A percentile compares a stretch with the other conserved stretches of the same genome.
phyloP scores from a whole-genome alignment of 495 filamentous ascomycete species.

The Talaromyces liani region DNA sequence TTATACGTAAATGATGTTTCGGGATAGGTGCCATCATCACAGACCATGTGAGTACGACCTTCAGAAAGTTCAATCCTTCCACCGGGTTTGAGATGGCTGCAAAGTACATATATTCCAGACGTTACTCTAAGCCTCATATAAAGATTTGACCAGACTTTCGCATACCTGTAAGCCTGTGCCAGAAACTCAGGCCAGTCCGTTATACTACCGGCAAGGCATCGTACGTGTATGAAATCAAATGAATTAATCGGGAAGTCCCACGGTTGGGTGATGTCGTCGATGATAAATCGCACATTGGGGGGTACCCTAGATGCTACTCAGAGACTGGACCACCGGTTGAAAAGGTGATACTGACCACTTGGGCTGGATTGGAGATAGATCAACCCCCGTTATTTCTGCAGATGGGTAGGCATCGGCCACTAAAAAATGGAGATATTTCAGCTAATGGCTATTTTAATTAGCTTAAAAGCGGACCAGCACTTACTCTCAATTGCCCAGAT shows the following conservation, averaged over 20 bases:
- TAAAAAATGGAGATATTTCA: neutral
- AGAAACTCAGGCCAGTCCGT: conserved; percentile 22
- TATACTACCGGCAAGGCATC: conserved; percentile 23
- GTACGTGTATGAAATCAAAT: conserved; percentile 26
- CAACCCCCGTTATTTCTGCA: conserved; percentile 45
- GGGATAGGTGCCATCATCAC: conserved; percentile 12
- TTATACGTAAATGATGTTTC: conserved; percentile 2
- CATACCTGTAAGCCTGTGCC: conserved; percentile 11
- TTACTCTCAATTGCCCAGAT: conserved; percentile 56
- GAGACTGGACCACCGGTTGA: neutral
- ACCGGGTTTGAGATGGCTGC: conserved; percentile 18
- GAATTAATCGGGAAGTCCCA: conserved; percentile 33
- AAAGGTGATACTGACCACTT: conserved; percentile 23
- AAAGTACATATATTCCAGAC: neutral
- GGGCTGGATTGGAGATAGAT: conserved; percentile 57
- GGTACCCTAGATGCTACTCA: conserved; percentile 17
- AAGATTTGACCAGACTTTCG: neutral
- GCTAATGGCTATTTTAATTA: neutral
- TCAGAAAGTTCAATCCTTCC: conserved; percentile 17
- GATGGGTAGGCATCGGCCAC: conserved; percentile 30
- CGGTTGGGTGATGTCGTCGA: conserved; percentile 54
- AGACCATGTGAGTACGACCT: conserved; percentile 5
- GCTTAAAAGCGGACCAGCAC: neutral
- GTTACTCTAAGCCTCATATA: neutral
- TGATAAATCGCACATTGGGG: conserved; percentile 54